Base-by-base conservation (phyloP, 2,329 filamentous ascomycete genomes). In the Phialocephala sp. region DNA sequence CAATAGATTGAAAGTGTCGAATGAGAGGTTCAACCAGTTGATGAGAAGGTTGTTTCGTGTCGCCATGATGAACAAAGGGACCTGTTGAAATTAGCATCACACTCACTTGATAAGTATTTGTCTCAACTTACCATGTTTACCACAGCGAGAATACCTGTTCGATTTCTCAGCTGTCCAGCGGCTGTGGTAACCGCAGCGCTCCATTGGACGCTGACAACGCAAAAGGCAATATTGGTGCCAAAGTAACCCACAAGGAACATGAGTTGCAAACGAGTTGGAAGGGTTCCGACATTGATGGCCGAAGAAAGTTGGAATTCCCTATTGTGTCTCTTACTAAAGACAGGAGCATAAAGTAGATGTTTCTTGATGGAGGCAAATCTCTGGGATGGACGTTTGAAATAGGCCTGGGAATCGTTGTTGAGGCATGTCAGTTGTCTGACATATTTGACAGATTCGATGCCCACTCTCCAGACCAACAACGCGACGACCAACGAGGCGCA, bases 1-100 rank as follows among this genome's bases (percentile, higher is more conserved):
- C 65, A 94, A 82, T 67, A 94, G 79, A 80, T 94, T 94, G 83
- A 91, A 93, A 0, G 90, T 92, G 77, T 94, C 91, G 77, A 93
- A 94, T 4, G 89, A 91, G 69, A 94, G 88, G 67, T 88, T 87
- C 61, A 92, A 83, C 70, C 91, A 81, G 67, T 82, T 82, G 75
- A 94, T 92, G 69, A 94, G 82, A 24, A 90, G 90, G 79, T 94
- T 94, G 80, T 93, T 94, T 72, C 91, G 85, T 50, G 89, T 88
- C 56, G 90, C 89, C 76, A 93, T 82, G 59, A 93, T 77, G 78
- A 93, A 91, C 4, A 94, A 81, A 1, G 91, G 91, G 56, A 88
- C 80, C 79, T 81, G 60, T 15, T 24, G 5, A 15, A 43, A 52
- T 70, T 43, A 68, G 65, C 59, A 60, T 50, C 56, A 43, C 12